Evolutionary conservation across 2,329 filamentous ascomycete genomes (phyloP).

Genomic region (Talaromyces albobiverticillius): DNA sequence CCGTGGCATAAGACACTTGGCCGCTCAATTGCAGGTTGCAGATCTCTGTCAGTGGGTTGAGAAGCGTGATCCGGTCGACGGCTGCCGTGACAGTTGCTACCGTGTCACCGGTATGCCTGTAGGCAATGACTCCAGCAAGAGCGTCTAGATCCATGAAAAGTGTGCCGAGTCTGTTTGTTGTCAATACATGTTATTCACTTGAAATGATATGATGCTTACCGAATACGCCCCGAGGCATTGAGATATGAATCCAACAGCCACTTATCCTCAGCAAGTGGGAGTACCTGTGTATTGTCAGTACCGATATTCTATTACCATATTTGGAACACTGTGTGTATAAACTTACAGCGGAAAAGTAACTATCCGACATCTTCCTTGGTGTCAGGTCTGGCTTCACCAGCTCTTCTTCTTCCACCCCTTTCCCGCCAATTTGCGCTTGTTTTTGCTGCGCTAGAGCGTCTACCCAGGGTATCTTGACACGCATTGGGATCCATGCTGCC

Average conservation of each 20-base stretch:
- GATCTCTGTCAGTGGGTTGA: slow-evolving; percentile 71
- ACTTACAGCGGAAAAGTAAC: slow-evolving; percentile 64
- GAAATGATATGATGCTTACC: no score
- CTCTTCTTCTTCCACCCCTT: slow-evolving; percentile 14
- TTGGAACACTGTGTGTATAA: slow-evolving; percentile 14
- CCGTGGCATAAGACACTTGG: slow-evolving; percentile 68
- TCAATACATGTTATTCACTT: no score
- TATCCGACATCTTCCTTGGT: slow-evolving; percentile 69
- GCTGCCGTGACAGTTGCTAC: slow-evolving; percentile 64
- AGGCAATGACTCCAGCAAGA: slow-evolving; percentile 70
- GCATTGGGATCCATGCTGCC: slow-evolving; percentile 46
- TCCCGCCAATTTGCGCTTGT: slow-evolving; percentile 28
- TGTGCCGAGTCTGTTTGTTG: slow-evolving; percentile 57
- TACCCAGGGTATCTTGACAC: slow-evolving; percentile 66
- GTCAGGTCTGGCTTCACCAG: slow-evolving; percentile 53
- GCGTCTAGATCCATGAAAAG: slow-evolving; percentile 80
- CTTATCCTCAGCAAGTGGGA: slow-evolving; percentile 69
- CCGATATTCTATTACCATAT: not conserved
- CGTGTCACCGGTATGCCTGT: slow-evolving; percentile 66
- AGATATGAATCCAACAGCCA: slow-evolving; percentile 77
- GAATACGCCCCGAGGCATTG: slow-evolving; percentile 71
- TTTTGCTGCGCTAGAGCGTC: slow-evolving; percentile 58
- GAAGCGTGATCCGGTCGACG: slow-evolving; percentile 64
- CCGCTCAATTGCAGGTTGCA: slow-evolving; percentile 73
- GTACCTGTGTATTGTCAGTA: slow-evolving; percentile 43